Evolutionary conservation across 164 flowering plant genomes (phyloP), one percentile per base, ranked within the genome.

Genomic region (Tinospora cordifolia): DNA sequence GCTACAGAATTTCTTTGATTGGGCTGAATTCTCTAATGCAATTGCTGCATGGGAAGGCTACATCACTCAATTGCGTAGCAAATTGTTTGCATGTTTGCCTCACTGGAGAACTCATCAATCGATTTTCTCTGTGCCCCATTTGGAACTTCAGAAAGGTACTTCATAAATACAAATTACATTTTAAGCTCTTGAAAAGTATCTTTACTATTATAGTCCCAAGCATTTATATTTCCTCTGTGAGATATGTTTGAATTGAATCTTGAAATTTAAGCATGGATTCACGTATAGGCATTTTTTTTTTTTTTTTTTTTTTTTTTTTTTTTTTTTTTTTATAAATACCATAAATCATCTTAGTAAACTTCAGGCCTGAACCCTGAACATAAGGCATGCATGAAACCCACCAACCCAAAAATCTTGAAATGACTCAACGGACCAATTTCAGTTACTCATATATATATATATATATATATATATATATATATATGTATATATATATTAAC

Each of bases 1-100:
- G n/a, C n/a, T 19, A n/a, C 60, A 66, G 26, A 65, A 63, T 14
- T 41, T 67, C 26, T 82, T 85, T 68, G 73, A 80, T 36, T 81
- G 86, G 89, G 74, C 22, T 6, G 41, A 57, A 15, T 79, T 90
- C 64, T 75, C 84, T 62, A 83, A 79, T 69, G 82, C 85, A 59
- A 62, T 80, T 67, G 71, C 69, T 38, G 83, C 82, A 13, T 89
- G 92, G 92, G 86, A 88, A 78, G 80, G 75, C 69, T 86, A 92
- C 76, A 75, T 78, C 7, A 2, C 13, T 27, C 75, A 75, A 77
- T 79, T 88, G 75, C 74, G 26, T 1, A 74, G 69, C 34, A 79
- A 84, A 49, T 8, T 92, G 71, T 24, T 68, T 0, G 34, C 30
- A 39, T 78, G 87, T 72, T 72, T 88, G 57, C 87, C 89, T 14